Evolutionary conservation across 257 asterid genomes (phyloP).

Genomic region (Scutellaria barbata): DNA sequence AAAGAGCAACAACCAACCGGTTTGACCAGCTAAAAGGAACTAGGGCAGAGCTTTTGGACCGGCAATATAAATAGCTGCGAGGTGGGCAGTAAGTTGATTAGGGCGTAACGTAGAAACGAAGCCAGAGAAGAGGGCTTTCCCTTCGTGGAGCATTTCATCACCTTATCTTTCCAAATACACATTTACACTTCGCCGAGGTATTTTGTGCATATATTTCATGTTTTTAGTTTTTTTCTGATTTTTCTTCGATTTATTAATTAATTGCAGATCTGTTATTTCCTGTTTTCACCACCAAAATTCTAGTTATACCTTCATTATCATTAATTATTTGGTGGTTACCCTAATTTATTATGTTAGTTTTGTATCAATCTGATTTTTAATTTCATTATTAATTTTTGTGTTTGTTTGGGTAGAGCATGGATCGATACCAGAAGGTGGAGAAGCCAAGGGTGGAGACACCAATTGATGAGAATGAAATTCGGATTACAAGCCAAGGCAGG

Average conservation of each 20-base stretch:
- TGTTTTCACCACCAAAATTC: slow-evolving; percentile 29
- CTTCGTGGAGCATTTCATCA: slow-evolving; percentile 34
- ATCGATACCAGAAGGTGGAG: slow-evolving; percentile 81
- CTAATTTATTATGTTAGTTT: not conserved
- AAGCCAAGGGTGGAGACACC: slow-evolving; percentile 66
- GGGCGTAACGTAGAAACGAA: slow-evolving; percentile 49
- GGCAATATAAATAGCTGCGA: slow-evolving; percentile 38
- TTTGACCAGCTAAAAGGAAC: slow-evolving; percentile 36
- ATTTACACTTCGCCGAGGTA: slow-evolving; percentile 15
- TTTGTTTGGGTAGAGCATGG: slow-evolving; percentile 49
- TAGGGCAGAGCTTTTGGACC: slow-evolving; percentile 52
- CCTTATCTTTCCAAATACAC: slow-evolving; percentile 33
- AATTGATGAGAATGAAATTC: slow-evolving; percentile 68
- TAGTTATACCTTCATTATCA: not conserved
- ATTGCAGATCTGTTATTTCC: slow-evolving; percentile 40
- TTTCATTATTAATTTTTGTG: slow-evolving; percentile 10
- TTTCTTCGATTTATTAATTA: not conserved
- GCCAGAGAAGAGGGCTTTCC: slow-evolving; percentile 53
- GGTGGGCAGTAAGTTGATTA: slow-evolving; percentile 34
- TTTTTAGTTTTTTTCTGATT: not conserved
- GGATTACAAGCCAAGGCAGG: slow-evolving; percentile 76
- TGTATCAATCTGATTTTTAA: not conserved
- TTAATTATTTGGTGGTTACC: slow-evolving; percentile 11
- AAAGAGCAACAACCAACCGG: slow-evolving; percentile 30
- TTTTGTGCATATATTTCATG: not conserved